These are phyloP conservation scores for Aspergillus ostianus DNA, from an alignment of 495 filamentous ascomycete genomes.

Conservation along the genomic window DNA sequence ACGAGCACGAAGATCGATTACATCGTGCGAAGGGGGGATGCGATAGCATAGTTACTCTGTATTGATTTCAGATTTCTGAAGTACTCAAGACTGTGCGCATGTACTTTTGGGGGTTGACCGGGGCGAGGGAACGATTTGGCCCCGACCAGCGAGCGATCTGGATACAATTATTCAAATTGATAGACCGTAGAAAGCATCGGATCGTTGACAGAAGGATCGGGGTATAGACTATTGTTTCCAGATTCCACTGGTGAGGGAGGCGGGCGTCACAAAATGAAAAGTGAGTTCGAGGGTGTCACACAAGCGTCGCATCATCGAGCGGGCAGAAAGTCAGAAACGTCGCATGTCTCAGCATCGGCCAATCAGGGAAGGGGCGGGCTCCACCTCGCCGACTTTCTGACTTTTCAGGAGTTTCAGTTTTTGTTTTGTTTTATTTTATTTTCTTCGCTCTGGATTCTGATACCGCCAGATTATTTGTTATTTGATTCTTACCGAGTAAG, in stretches of 20 bases:
- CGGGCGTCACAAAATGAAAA: slow-evolving; percentile 7
- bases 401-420: not conserved
- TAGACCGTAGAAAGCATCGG: too few species aligned
- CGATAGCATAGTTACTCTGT: too few species aligned
- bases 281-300: slow-evolving; percentile 11
- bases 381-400: not conserved
- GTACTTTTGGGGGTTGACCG: too few species aligned
- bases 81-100: too few species aligned
- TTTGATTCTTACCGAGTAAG: too few species aligned
- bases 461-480: not conserved
- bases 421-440: not conserved
- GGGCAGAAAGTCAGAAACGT: not conserved
- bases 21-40: not conserved
- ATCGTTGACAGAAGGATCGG: too few species aligned
- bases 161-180: too few species aligned
- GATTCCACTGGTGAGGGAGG: slow-evolving; percentile 21
- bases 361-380: not conserved
- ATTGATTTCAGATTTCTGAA: too few species aligned
- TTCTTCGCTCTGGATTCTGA: not conserved
- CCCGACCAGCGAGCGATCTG: not conserved
- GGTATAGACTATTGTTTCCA: slow-evolving; percentile 21
- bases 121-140: not conserved
- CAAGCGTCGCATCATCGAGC: slow-evolving; percentile 9
- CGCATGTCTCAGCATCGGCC: not conserved
- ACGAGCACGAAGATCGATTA: not conserved